These are phyloP conservation scores for Cladophialophora bantiana DNA, from an alignment of 2,329 filamentous ascomycete species.

Conservation along the genomic window DNA sequence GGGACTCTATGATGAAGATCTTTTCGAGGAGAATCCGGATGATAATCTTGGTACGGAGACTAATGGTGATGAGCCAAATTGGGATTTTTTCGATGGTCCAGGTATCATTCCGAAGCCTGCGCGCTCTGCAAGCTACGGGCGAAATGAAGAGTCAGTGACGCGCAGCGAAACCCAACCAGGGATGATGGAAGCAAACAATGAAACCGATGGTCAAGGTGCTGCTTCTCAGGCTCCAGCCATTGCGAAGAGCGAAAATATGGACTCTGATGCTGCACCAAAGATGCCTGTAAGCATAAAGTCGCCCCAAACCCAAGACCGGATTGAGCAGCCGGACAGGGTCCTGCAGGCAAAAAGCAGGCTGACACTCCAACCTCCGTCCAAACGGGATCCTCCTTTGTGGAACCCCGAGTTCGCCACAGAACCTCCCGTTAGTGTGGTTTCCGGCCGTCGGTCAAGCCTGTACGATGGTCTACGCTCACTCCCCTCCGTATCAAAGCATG, in stretches of 20 bases:
- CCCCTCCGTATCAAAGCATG: constrained; percentile 41
- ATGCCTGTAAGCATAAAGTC: neutral
- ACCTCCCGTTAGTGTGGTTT: neutral
- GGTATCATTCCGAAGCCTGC: constrained; percentile 24
- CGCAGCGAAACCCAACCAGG: neutral
- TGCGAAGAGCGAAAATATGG: neutral
- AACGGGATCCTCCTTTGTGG: constrained; percentile 20
- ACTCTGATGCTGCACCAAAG: neutral
- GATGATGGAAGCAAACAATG: neutral
- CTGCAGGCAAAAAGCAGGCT: neutral
- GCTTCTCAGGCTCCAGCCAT: neutral
- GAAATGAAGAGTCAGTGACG: constrained; percentile 3
- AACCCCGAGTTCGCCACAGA: constrained; percentile 13
- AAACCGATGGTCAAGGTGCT: neutral
- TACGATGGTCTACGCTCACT: constrained; percentile 24
- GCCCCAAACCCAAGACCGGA: neutral
- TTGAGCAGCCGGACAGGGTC: neutral
- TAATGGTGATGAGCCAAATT: constrained; percentile 66
- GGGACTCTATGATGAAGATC: constrained; percentile 60
- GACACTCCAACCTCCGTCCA: neutral
- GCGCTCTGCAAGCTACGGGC: constrained; percentile 10
- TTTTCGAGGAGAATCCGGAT: constrained; percentile 65
- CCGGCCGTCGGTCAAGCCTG: constrained; percentile 39
- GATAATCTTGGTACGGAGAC: constrained; percentile 61
- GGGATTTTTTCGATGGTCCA: constrained; percentile 69